These are phyloP conservation scores for Gaeumannomyces tritici DNA, from an alignment of 2,329 filamentous ascomycete genomes.

Conservation along the genomic window DNA sequence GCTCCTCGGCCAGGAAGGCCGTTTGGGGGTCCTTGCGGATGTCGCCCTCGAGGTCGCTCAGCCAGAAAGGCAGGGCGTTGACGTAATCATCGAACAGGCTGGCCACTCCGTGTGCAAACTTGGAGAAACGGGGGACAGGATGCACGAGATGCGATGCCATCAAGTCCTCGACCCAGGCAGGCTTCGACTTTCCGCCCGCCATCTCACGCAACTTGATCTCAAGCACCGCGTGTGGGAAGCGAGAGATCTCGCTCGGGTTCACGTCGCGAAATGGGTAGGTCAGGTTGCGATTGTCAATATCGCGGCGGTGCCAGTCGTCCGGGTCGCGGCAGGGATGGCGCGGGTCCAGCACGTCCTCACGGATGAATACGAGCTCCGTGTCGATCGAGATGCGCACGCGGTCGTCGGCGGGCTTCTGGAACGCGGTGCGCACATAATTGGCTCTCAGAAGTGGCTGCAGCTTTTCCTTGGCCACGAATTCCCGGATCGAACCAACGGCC, in stretches of 20 bases:
- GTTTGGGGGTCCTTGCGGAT: conserved; percentile 87
- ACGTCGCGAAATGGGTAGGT: conserved; percentile 81
- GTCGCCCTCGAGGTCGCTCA: conserved; percentile 82
- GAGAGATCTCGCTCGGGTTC: conserved; percentile 81
- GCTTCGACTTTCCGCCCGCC: conserved; percentile 41
- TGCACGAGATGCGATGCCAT: conserved; percentile 91
- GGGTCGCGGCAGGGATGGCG: conserved; percentile 85
- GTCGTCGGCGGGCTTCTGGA: conserved; percentile 90
- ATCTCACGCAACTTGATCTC: conserved; percentile 81
- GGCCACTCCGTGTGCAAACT: conserved; percentile 91
- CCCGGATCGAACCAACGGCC: conserved; percentile 68
- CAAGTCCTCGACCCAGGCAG: conserved; percentile 82
- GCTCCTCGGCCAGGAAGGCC: conserved; percentile 86
- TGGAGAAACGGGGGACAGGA: conserved; percentile 82
- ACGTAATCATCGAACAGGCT: conserved; percentile 92
- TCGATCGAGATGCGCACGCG: conserved; percentile 88
- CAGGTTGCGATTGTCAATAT: conserved; percentile 78
- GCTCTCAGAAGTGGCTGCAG: conserved; percentile 81
- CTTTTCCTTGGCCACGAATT: conserved; percentile 66
- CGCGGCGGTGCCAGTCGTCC: conserved; percentile 79
- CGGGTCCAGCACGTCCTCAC: conserved; percentile 64
- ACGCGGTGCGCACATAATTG: conserved; percentile 89
- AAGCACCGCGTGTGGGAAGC: conserved; percentile 82
- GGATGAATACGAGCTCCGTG: conserved; percentile 82
- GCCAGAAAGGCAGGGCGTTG: conserved; percentile 94